Evolutionary conservation across 805 yeast species (phyloP).

Genomic region (Geotrichum ghanense): DNA sequence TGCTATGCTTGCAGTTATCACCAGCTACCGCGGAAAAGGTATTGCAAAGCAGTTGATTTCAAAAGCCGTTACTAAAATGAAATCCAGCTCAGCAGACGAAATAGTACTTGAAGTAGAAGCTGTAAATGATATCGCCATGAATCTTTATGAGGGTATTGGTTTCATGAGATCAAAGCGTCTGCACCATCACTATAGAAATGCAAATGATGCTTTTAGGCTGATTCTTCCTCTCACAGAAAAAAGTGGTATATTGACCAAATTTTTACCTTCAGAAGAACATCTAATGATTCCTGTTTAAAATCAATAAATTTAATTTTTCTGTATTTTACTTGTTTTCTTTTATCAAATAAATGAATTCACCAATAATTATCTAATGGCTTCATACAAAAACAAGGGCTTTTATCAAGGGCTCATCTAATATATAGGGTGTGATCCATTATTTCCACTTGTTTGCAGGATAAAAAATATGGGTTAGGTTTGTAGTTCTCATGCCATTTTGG

Average conservation of each 20-base stretch:
- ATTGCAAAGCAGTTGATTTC: conserved; percentile 67
- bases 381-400: too few species aligned
- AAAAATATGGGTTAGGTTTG: too few species aligned
- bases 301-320: too few species aligned
- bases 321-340: too few species aligned
- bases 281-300: too few species aligned
- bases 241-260: conserved; percentile 28
- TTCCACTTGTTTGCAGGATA: too few species aligned
- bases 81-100: conserved; percentile 63
- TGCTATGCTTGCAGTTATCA: conserved; percentile 88
- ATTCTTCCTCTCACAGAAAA: conserved; percentile 67
- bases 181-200: conserved; percentile 78
- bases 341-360: too few species aligned
- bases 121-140: conserved; percentile 57
- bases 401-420: too few species aligned
- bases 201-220: conserved; percentile 85
- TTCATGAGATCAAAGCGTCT: conserved; percentile 65
- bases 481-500: too few species aligned
- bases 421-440: too few species aligned
- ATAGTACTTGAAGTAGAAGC: conserved; percentile 91
- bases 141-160: conserved; percentile 63
- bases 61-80: conserved; percentile 53
- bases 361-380: too few species aligned
- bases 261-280: conserved; percentile 17
- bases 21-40: conserved; percentile 60